Evolutionary conservation across 2,329 filamentous ascomycete genomes (phyloP), one percentile per base, ranked within the genome.

Genomic region (Aspergillus aculeatus): DNA sequence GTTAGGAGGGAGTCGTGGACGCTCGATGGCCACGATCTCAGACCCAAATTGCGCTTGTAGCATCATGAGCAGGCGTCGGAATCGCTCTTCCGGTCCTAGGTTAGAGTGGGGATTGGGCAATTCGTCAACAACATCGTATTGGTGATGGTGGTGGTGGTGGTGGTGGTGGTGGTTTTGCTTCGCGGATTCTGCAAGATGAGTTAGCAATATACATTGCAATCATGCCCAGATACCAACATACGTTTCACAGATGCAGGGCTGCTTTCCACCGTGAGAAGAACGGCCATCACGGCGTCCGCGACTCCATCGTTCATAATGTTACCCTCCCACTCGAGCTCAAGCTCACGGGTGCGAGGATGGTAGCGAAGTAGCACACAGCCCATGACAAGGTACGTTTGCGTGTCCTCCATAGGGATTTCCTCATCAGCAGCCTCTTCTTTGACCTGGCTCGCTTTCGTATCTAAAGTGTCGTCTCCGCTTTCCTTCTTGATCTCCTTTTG

Each of bases 271-370:
- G 90, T 93, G 68, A 96, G 87, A 11, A 99, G 83, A 2, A 97
- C 92, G 0, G 92, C 92, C 83, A 98, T 91, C 57, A 98, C 90
- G 16, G 95, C 92, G 76, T 99, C 95, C n/a, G 95, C 95, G 70
- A 99, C 96, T 62, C 92, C 91, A 71, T 99, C 95, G 74, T 98
- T 99, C 71, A 97, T 88, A 80, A 96, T 90, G 73, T 98, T 99
- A 59, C 93, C 95, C 74, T 98, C 94, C 95, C 95, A 99, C 77
- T 96, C 92, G 2, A 98, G 82, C 73, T 96, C 92, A 5, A 97
- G 85, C 71, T 95, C 89, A 58, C 93, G 90, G 66, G 86, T 88
- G 12, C 77, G 74, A 62, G 82, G 84, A 64, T 84, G 84, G 76
- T 95, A 92, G 21, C 88, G 85, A n/a, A 98, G 87, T 7, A 86